Base-by-base conservation (phyloP, 805 yeast species). In the Citeromyces nyonsensis region DNA sequence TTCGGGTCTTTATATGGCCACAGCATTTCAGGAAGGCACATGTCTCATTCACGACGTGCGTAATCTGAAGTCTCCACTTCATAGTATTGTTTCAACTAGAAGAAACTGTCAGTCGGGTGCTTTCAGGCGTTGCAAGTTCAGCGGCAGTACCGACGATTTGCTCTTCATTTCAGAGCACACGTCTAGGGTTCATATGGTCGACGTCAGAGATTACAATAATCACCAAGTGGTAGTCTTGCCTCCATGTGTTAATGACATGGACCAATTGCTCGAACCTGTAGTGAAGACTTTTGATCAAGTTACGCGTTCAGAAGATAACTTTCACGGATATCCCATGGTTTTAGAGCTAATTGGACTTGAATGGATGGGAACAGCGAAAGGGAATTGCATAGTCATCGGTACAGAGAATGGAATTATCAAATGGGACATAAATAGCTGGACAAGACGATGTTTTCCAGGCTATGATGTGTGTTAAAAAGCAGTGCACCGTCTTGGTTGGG, bases 11-110 rank as follows among this genome's bases (percentile, higher is more conserved):
- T 63, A 73, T 39, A 79, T 86, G 48, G 74, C 91, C 2, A 73
- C 81, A 1, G 75, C 85, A 15, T 84, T 84, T 49, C 95, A 86
- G 52, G 85, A 81, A 47, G 97, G 97, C 5, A 57, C 70, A 13
- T 74, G 88, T 37, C 59, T 74, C 39, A 54, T 86, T 6, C 86
- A 75, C 48, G 97, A 86, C 51, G 49, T 80, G 6, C 59, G 97
- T 40, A 75, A 74, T 38, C 48, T 72, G 33, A 43, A 53, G 2
- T 41, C 49, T 6, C 82, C 84, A 4, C 37, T 77, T 10, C 60
- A 64, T 34, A 66, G 63, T 36, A 58, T 79, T 20, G 55, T 57
- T 32, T 73, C 85, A 3, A 75, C 88, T 1, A 57, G 86, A 39
- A 56, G 63, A 41, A 59, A 61, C 41, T 56, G 65, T 29, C 59